These are phyloP conservation scores for Sorghum bicolor DNA, from an alignment of 176 grass and related monocot species.

Conservation along the genomic window DNA sequence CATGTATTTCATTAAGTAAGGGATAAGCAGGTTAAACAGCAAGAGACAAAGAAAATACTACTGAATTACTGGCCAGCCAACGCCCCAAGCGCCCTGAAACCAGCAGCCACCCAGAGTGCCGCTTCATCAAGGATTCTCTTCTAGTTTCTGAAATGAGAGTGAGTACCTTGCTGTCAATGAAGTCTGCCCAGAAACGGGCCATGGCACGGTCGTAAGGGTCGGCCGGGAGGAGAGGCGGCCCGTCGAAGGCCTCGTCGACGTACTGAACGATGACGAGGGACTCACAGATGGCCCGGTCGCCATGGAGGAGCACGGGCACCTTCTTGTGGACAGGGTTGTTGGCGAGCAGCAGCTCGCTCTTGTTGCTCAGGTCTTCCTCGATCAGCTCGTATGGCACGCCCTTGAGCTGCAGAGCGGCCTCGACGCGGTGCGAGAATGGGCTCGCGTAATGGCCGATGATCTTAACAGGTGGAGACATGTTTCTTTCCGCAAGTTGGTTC, in stretches of 20 bases:
- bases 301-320: slow-evolving; percentile 43
- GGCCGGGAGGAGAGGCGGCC: slow-evolving; percentile 10
- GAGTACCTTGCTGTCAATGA: slow-evolving; percentile 32
- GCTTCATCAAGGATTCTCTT: no score
- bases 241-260: slow-evolving; percentile 30
- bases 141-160: not conserved
- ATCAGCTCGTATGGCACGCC: slow-evolving; percentile 35
- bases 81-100: no score
- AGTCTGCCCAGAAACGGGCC: slow-evolving; percentile 37
- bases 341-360: slow-evolving; percentile 29
- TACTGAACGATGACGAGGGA: slow-evolving; percentile 32
- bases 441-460: slow-evolving; percentile 9
- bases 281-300: slow-evolving; percentile 26
- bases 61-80: no score
- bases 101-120: no score
- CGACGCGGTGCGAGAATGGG: slow-evolving; percentile 18
- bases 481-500: not conserved
- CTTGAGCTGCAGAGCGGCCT: slow-evolving; percentile 33
- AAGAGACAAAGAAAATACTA: no score
- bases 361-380: slow-evolving; percentile 32
- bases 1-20: no score
- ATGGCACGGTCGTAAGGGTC: slow-evolving; percentile 30
- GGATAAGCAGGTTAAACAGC: no score
- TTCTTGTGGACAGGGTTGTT: slow-evolving; percentile 36
- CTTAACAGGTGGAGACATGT: slow-evolving; percentile 1